Evolutionary conservation across 2,329 filamentous ascomycete species (phyloP).

Genomic region (Calycina herbarum): DNA sequence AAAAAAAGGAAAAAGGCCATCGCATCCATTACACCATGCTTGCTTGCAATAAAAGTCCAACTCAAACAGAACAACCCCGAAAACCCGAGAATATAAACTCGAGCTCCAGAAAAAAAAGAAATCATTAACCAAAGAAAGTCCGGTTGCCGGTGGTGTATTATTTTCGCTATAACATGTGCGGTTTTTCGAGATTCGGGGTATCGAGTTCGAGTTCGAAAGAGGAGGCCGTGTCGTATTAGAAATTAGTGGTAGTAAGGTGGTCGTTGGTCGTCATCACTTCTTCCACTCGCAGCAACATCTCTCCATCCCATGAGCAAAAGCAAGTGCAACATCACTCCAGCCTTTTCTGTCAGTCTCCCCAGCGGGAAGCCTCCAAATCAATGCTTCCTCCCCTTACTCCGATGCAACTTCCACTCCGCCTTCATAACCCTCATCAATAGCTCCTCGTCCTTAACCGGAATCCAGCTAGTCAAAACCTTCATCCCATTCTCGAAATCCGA

Average conservation of each 20-base stretch:
- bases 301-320: neutral
- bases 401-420: slow-evolving; percentile 76
- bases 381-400: slow-evolving; percentile 40
- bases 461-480: slow-evolving; percentile 93
- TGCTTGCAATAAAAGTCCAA: neutral
- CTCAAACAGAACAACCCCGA: neutral
- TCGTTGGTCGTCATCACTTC: neutral
- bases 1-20: neutral
- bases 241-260: neutral
- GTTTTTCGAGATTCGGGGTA: neutral
- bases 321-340: neutral
- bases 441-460: slow-evolving; percentile 92
- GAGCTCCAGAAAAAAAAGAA: no score
- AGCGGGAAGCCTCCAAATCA: neutral
- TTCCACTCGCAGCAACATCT: neutral
- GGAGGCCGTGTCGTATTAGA: slow-evolving; percentile 2
- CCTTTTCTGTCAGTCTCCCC: no score
- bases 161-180: no score
- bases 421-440: slow-evolving; percentile 86
- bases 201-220: neutral
- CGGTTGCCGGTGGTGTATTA: neutral
- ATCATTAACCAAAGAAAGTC: neutral
- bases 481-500: slow-evolving; percentile 97
- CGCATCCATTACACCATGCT: neutral
- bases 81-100: neutral